Evolutionary conservation across 1,139 yeast genomes (phyloP).

Genomic region (Blastobotrys arbuscula): DNA sequence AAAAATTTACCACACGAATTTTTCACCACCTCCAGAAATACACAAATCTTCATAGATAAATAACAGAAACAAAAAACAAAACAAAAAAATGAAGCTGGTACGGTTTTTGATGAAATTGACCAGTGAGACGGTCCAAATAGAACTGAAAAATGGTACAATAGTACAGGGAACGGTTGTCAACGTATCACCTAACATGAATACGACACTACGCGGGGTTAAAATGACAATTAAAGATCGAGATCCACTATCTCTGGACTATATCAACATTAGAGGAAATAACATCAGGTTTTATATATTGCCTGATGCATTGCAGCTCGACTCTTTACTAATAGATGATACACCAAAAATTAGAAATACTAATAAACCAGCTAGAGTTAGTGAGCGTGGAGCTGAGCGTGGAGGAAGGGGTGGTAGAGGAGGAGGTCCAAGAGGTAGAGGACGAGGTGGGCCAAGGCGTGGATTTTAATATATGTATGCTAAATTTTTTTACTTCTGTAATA

Average conservation of each 20-base stretch:
- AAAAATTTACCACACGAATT: not conserved
- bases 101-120: conserved; percentile 79
- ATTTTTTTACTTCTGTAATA: not conserved
- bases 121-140: conserved; percentile 85
- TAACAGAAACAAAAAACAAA: conserved; percentile 15
- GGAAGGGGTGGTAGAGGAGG: conserved; percentile 31
- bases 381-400: conserved; percentile 21
- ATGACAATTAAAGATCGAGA: conserved; percentile 68
- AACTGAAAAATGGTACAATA: conserved; percentile 81
- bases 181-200: conserved; percentile 91
- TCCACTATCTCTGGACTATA: conserved; percentile 67
- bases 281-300: conserved; percentile 82
- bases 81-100: conserved; percentile 49
- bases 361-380: not conserved
- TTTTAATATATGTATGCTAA: not conserved
- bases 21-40: not conserved
- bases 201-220: conserved; percentile 75
- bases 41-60: no score
- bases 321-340: conserved; percentile 57
- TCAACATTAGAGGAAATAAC: conserved; percentile 86
- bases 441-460: conserved; percentile 17
- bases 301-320: conserved; percentile 79
- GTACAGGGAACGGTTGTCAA: conserved; percentile 67
- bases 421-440: conserved; percentile 27
- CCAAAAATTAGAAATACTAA: conserved; percentile 38